Evolutionary conservation across 176 grass and related monocot genomes (phyloP).

Genomic region (Eragrostis nindensis): DNA sequence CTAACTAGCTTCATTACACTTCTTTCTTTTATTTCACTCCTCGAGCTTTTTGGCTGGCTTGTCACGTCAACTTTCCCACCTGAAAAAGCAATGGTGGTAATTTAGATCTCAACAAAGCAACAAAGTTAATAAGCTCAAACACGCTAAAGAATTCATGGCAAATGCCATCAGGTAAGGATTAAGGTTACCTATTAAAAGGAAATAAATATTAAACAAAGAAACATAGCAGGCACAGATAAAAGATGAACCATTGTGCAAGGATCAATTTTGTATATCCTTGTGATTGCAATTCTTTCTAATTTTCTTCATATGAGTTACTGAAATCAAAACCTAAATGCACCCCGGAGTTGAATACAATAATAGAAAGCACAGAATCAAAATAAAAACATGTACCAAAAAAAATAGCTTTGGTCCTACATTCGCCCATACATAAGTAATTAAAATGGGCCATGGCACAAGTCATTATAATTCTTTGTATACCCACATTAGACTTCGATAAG

Average conservation of each 20-base stretch:
- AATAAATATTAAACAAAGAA: slow-evolving; percentile 16
- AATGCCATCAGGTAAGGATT: slow-evolving; percentile 2
- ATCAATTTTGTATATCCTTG: background rate
- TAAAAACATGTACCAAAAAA: background rate
- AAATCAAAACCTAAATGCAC: background rate
- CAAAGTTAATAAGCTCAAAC: slow-evolving; percentile 1
- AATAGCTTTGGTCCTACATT: background rate
- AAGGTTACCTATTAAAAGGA: slow-evolving; percentile 1
- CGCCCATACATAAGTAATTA: background rate
- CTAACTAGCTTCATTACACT: slow-evolving; percentile 63
- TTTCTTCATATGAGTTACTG: background rate
- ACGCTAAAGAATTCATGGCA: slow-evolving; percentile 1
- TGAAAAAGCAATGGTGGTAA: slow-evolving; percentile 26
- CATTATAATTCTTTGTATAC: background rate
- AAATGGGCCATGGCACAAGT: slow-evolving; percentile 23
- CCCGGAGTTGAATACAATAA: background rate
- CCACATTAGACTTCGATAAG: slow-evolving; percentile 6
- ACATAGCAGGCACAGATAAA: background rate
- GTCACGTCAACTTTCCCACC: slow-evolving; percentile 61
- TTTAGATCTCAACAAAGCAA: slow-evolving; percentile 33
- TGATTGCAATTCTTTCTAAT: background rate
- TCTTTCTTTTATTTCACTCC: slow-evolving; percentile 59
- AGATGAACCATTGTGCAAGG: slow-evolving; percentile 1
- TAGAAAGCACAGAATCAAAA: background rate
- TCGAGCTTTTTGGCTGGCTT: slow-evolving; percentile 57